Percentiles rank a stretch among this genome's conserved stretches.
These are phyloP conservation scores for Rhodotorula diobovata DNA, from an alignment of 768 basidiomycete genomes.

Conservation along the genomic window DNA sequence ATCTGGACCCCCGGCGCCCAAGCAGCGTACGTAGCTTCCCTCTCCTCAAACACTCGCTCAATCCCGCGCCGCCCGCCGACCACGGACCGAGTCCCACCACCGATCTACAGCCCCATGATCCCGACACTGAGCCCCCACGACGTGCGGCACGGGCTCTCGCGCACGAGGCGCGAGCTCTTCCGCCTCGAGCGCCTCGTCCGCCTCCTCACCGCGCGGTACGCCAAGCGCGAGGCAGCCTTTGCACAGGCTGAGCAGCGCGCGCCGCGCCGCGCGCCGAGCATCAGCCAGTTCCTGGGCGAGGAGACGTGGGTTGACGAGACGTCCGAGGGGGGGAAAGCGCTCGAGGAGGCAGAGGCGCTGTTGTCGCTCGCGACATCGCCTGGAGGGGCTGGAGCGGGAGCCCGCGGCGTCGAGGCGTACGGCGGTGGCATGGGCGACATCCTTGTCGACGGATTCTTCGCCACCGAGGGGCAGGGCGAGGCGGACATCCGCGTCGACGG, in stretches of 20 bases:
- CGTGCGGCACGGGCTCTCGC: background rate
- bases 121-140: background rate
- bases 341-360: constrained; percentile 2
- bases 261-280: background rate
- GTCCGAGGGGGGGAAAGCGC: no score
- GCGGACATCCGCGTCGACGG: no score
- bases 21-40: background rate
- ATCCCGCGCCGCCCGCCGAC: background rate
- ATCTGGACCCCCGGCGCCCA: constrained; percentile 8
- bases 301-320: background rate
- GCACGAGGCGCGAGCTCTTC: background rate
- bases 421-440: background rate
- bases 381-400: no score
- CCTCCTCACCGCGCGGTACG: background rate
- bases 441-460: background rate
- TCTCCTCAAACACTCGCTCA: background rate
- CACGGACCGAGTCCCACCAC: background rate
- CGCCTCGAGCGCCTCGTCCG: background rate
- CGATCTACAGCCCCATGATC: background rate
- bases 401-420: background rate
- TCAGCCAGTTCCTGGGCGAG: background rate
- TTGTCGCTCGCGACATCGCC: background rate
- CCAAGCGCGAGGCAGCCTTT: background rate
- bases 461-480: no score
- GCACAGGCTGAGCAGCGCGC: background rate